phyloP scores from a whole-genome alignment of 2,329 filamentous ascomycete genomes.

The Sphaerulina musiva region DNA sequence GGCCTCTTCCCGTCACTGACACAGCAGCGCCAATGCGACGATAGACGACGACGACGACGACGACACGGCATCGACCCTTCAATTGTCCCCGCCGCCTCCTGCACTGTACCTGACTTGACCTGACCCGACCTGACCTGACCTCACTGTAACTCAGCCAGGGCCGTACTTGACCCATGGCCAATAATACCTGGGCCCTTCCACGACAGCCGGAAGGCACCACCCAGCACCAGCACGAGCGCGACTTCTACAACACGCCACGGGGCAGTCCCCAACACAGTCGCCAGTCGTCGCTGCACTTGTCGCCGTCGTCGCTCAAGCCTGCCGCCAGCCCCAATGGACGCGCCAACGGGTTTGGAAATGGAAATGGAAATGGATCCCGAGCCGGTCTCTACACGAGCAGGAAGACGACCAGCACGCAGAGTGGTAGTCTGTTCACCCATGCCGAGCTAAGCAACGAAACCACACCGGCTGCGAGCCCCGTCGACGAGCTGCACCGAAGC shows the following conservation, averaged over 20 bases:
- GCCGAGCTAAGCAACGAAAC: conserved; percentile 29
- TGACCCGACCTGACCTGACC: not conserved
- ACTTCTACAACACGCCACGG: conserved; percentile 29
- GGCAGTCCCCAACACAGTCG: conserved; percentile 25
- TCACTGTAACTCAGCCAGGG: not conserved
- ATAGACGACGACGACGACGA: not conserved
- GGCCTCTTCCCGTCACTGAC: not conserved
- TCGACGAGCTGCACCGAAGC: conserved; percentile 5
- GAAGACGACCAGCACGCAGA: conserved; percentile 22
- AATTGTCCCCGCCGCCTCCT: no score
- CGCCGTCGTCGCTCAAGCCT: conserved; percentile 12
- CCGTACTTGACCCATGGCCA: not conserved
- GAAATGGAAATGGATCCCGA: not conserved
- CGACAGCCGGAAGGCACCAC: not conserved
- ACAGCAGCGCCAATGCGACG: not conserved
- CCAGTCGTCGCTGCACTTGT: conserved; percentile 16
- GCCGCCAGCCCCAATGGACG: not conserved
- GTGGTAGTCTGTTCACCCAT: conserved; percentile 24
- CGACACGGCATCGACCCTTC: no score
- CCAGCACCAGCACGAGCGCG: not conserved
- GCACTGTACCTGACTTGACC: no score
- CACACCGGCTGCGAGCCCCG: conserved; percentile 25
- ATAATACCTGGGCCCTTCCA: not conserved
- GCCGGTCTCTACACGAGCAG: not conserved
- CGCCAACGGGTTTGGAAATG: conserved; percentile 2